phyloP scores from a whole-genome alignment of 2,329 filamentous ascomycete species.

The Fusarium abutilonis region DNA sequence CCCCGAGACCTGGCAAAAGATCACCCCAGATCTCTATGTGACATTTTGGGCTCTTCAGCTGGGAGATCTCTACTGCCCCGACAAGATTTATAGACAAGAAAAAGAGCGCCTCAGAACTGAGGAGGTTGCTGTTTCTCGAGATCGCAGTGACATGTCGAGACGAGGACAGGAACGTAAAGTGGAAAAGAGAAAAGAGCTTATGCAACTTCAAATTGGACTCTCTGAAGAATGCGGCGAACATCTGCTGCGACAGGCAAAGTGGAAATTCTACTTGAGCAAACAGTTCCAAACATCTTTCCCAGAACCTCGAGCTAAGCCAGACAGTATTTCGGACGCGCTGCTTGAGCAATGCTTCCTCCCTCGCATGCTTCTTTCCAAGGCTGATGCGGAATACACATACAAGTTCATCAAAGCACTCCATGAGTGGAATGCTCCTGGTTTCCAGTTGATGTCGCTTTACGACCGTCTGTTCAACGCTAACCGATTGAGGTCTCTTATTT shows the following conservation, averaged over 20 bases:
- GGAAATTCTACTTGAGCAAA: constrained; percentile 74
- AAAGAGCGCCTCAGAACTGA: constrained; percentile 74
- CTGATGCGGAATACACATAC: constrained; percentile 90
- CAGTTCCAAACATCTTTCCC: constrained; percentile 85
- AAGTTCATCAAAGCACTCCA: constrained; percentile 89
- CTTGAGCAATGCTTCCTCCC: constrained; percentile 95
- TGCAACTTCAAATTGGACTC: constrained; percentile 74
- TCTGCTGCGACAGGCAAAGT: constrained; percentile 72
- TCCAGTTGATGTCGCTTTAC: constrained; percentile 85
- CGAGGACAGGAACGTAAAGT: constrained; percentile 70
- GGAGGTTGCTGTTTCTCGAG: constrained; percentile 72
- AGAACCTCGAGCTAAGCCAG: constrained; percentile 68
- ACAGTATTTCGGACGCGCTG: constrained; percentile 76
- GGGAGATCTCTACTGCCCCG: constrained; percentile 81
- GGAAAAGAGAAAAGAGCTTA: constrained; percentile 73
- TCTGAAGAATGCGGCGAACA: constrained; percentile 78
- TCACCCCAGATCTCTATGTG: constrained; percentile 84
- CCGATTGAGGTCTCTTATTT: constrained; percentile 82
- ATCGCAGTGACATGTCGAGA: constrained; percentile 77
- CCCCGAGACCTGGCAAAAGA: constrained; percentile 70
- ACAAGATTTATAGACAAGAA: constrained; percentile 80
- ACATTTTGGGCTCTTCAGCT: constrained; percentile 93
- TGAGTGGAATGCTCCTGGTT: constrained; percentile 82
- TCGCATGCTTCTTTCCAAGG: constrained; percentile 81
- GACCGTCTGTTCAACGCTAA: constrained; percentile 87